Conservation (phyloP, 768 basidiomycete species). For the Pisolithus tinctorius region DNA sequence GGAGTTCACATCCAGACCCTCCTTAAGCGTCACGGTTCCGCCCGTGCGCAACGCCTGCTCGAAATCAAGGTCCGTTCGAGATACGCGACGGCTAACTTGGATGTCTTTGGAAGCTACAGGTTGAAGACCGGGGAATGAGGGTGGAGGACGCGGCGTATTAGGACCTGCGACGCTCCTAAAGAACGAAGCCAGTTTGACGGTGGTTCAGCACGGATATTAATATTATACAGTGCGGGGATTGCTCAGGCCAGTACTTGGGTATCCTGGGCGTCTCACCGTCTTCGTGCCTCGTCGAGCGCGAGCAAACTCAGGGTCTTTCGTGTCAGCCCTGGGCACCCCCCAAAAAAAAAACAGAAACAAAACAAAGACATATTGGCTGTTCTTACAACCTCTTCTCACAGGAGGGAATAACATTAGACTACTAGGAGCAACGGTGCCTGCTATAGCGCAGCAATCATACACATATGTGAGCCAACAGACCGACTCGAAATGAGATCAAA, state of each 20-base stretch:
- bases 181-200: constrained; percentile 58
- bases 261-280: constrained; percentile 6
- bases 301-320: neutral
- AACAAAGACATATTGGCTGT: too few species aligned
- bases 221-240: too few species aligned
- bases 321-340: neutral
- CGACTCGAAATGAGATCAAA: constrained; percentile 5
- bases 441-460: constrained; percentile 8
- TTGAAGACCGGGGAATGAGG: constrained; percentile 47
- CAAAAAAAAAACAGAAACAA: too few species aligned
- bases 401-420: constrained; percentile 25
- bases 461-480: constrained; percentile 15
- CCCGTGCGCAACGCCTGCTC: constrained; percentile 65
- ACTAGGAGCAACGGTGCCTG: constrained; percentile 20
- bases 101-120: constrained; percentile 52
- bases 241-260: neutral
- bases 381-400: constrained; percentile 8
- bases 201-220: neutral
- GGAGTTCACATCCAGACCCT: constrained; percentile 62
- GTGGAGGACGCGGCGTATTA: constrained; percentile 39
- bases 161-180: constrained; percentile 43
- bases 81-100: constrained; percentile 45
- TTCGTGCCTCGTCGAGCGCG: neutral
- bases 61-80: constrained; percentile 75
- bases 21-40: constrained; percentile 62